These are phyloP conservation scores for Colletotrichum aenigma DNA, from an alignment of 2,329 filamentous ascomycete species.

Conservation along the genomic window DNA sequence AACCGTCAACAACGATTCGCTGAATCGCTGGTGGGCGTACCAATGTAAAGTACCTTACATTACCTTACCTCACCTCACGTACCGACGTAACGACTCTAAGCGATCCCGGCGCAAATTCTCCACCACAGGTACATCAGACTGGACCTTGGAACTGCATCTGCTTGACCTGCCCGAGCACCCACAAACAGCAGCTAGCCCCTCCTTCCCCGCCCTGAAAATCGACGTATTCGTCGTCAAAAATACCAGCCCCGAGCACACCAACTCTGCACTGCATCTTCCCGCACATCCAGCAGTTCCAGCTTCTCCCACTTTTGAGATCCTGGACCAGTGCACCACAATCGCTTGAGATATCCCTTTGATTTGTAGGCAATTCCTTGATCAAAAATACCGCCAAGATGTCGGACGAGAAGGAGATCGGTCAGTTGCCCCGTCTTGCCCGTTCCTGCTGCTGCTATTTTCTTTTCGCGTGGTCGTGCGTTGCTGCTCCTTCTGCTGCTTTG, in stretches of 20 bases:
- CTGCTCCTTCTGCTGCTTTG: conserved; percentile 25
- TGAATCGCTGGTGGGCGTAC: not conserved
- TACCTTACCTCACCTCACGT: not conserved
- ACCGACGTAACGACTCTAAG: conserved; percentile 2
- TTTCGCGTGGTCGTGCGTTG: conserved; percentile 5
- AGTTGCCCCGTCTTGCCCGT: conserved; percentile 23
- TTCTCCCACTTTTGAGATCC: conserved; percentile 7
- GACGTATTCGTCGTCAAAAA: conserved; percentile 23
- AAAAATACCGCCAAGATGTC: conserved; percentile 41
- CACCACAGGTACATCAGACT: conserved; percentile 1
- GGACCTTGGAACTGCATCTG: conserved; percentile 4
- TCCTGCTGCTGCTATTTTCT: not conserved
- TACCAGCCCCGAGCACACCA: conserved; percentile 12
- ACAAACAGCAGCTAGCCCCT: conserved; percentile 17
- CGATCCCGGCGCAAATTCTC: conserved; percentile 2
- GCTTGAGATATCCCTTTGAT: conserved; percentile 9
- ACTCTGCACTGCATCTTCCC: conserved; percentile 19
- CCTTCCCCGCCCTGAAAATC: conserved; percentile 25
- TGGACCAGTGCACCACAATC: conserved; percentile 17
- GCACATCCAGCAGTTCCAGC: conserved; percentile 7
- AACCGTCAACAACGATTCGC: not conserved
- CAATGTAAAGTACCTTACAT: not conserved
- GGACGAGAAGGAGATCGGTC: conserved; percentile 51
- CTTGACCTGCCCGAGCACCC: conserved; percentile 20
- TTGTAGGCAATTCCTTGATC: conserved; percentile 4